Percentiles rank a stretch among this genome's conserved stretches.
Conservation (phyloP, 1,284 basidiomycete species). For the Neonothopanus nambi region DNA sequence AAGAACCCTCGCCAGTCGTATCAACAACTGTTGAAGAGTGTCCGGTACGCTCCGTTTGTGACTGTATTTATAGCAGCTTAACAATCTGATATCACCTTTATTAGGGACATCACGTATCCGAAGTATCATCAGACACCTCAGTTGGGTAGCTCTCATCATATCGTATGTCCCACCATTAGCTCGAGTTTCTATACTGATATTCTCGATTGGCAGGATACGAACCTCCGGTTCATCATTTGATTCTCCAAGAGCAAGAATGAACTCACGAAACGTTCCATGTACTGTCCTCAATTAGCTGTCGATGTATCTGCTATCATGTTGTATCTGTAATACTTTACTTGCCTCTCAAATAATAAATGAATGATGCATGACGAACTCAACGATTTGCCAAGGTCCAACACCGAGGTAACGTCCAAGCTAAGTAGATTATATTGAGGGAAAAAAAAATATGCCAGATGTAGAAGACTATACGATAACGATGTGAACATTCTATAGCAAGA, state of each 20-base stretch:
- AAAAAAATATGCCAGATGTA: too few species aligned
- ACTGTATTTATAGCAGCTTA: background rate
- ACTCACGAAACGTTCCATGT: too few species aligned
- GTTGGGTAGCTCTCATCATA: conserved; percentile 70
- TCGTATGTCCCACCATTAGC: conserved; percentile 44
- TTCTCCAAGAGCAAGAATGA: background rate
- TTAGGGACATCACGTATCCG: conserved; percentile 51
- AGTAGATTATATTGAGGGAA: too few species aligned
- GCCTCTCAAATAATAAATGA: too few species aligned
- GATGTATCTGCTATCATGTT: too few species aligned
- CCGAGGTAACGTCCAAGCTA: too few species aligned
- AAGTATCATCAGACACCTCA: conserved; percentile 84
- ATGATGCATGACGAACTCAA: too few species aligned
- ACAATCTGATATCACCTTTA: background rate
- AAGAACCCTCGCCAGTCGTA: conserved; percentile 73
- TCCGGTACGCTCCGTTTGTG: conserved; percentile 48
- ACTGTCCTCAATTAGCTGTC: too few species aligned
- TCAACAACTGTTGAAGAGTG: conserved; percentile 65
- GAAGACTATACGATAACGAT: too few species aligned
- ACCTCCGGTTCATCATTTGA: conserved; percentile 33
- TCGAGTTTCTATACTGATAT: background rate
- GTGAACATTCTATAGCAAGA: too few species aligned
- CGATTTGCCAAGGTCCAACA: too few species aligned
- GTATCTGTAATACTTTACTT: too few species aligned
- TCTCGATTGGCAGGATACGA: conserved; percentile 31